These are phyloP conservation scores for Akanthomyces muscarius DNA, from an alignment of 2,329 filamentous ascomycete genomes.

Conservation along the genomic window DNA sequence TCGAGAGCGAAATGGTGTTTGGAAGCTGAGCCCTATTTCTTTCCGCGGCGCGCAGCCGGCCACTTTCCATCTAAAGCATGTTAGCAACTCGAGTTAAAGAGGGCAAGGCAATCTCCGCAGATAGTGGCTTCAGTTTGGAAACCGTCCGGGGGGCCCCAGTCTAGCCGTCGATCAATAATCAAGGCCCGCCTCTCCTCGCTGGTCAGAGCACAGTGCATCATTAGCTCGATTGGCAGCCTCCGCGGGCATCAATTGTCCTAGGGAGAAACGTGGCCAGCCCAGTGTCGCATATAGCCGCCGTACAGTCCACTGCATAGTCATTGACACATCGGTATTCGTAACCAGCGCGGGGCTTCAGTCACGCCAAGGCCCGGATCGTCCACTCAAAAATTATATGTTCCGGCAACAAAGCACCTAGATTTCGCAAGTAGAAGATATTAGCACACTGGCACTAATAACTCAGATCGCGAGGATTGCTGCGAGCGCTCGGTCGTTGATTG, in stretches of 20 bases:
- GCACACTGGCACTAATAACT: too few relatives aligned
- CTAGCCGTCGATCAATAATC: conserved; percentile 2
- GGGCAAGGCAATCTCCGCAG: background rate
- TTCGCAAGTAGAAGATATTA: too few relatives aligned
- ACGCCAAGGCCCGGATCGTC: too few relatives aligned
- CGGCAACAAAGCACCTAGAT: too few relatives aligned
- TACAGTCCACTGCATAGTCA: background rate
- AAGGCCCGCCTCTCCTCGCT: background rate
- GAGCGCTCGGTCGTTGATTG: too few relatives aligned
- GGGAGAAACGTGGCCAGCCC: too few relatives aligned
- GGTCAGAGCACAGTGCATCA: background rate
- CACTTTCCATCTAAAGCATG: background rate
- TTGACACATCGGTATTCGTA: too few relatives aligned
- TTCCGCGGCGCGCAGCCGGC: background rate
- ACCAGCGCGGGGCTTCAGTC: too few relatives aligned
- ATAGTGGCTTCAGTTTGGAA: background rate
- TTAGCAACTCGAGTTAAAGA: background rate
- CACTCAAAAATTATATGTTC: too few relatives aligned
- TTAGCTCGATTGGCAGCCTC: background rate
- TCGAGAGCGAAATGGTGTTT: too few relatives aligned
- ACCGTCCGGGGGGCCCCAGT: background rate
- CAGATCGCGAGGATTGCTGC: too few relatives aligned
- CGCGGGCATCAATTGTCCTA: background rate
- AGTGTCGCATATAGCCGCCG: too few relatives aligned
- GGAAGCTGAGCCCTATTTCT: background rate